Conservation (phyloP, 2,329 filamentous ascomycete species). For the Hypoxylon sp. region DNA sequence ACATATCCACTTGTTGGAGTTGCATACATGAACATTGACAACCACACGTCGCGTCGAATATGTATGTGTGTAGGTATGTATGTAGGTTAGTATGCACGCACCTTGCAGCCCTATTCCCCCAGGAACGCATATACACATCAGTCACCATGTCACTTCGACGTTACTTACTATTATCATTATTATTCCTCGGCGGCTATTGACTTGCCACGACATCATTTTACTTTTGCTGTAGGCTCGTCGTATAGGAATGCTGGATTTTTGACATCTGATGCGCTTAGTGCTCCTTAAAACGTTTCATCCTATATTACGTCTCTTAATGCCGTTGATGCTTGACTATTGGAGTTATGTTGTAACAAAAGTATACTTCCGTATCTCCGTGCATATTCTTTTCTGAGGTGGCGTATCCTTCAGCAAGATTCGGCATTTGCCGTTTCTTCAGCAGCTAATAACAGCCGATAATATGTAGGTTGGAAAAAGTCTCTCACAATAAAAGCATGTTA, state of each 20-base stretch:
- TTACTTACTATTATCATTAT: conserved; percentile 42
- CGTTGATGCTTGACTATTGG: conserved; percentile 29
- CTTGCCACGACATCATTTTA: conserved; percentile 35
- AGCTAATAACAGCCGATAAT: conserved; percentile 30
- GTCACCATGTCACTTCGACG: conserved; percentile 23
- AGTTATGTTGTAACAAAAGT: conserved; percentile 18
- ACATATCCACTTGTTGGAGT: conserved; percentile 21
- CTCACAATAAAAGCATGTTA: conserved; percentile 7
- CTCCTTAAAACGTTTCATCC: conserved; percentile 45
- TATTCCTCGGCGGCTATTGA: conserved; percentile 38
- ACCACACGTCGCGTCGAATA: conserved; percentile 29
- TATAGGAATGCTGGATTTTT: conserved; percentile 34
- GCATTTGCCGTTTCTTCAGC: conserved; percentile 22
- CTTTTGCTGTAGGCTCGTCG: conserved; percentile 26
- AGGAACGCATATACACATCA: conserved; percentile 34
- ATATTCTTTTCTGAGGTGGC: conserved; percentile 29
- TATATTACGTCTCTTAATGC: conserved; percentile 43
- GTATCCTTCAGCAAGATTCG: conserved; percentile 21
- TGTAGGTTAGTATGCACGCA: conserved; percentile 30
- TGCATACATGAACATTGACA: conserved; percentile 23
- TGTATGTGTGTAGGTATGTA: conserved; percentile 20
- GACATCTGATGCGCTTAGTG: conserved; percentile 42
- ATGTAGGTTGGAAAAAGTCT: conserved; percentile 10
- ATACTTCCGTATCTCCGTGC: conserved; percentile 7
- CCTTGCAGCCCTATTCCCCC: conserved; percentile 43